A percentile compares a stretch with the other conserved stretches of the same genome.
These are phyloP conservation scores for Sindora glabra DNA, from an alignment of 306 rosid genomes.

Conservation along the genomic window DNA sequence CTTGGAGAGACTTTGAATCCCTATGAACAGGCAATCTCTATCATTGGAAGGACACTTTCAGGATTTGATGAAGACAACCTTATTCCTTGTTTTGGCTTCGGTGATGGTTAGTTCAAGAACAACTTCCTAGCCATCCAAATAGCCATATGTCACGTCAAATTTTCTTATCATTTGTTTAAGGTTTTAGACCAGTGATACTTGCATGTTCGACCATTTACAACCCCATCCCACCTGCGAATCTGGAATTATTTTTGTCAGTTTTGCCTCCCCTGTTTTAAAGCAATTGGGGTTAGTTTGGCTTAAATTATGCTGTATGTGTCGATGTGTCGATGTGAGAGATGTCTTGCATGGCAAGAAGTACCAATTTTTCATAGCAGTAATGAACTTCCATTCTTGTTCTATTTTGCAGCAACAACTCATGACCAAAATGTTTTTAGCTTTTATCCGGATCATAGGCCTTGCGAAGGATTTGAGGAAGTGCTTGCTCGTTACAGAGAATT, in stretches of 20 bases:
- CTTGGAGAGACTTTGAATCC: conserved; percentile 25
- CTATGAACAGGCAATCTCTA: conserved; percentile 27
- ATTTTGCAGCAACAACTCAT: conserved; percentile 18
- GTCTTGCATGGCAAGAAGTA: too few species aligned
- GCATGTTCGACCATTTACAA: too few species aligned
- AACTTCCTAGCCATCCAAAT: neutral
- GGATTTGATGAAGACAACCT: conserved; percentile 24
- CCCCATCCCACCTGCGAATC: too few species aligned
- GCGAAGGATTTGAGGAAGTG: conserved; percentile 24
- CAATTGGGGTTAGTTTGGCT: too few species aligned
- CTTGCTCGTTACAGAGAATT: conserved; percentile 19
- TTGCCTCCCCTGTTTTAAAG: too few species aligned
- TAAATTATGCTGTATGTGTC: too few species aligned
- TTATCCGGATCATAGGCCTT: neutral
- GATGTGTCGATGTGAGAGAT: too few species aligned
- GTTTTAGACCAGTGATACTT: too few species aligned
- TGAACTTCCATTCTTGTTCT: too few species aligned
- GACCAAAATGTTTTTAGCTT: conserved; percentile 27
- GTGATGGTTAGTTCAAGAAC: conserved; percentile 19
- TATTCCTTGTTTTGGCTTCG: conserved; percentile 33
- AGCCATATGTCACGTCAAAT: too few species aligned
- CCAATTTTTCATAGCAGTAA: too few species aligned
- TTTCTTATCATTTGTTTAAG: too few species aligned
- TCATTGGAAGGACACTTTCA: conserved; percentile 23
- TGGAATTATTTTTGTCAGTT: neutral